A percentile compares a stretch with the other conserved stretches of the same genome.
These are phyloP conservation scores for Plantago major DNA, from an alignment of 257 asterid genomes.

Conservation along the genomic window DNA sequence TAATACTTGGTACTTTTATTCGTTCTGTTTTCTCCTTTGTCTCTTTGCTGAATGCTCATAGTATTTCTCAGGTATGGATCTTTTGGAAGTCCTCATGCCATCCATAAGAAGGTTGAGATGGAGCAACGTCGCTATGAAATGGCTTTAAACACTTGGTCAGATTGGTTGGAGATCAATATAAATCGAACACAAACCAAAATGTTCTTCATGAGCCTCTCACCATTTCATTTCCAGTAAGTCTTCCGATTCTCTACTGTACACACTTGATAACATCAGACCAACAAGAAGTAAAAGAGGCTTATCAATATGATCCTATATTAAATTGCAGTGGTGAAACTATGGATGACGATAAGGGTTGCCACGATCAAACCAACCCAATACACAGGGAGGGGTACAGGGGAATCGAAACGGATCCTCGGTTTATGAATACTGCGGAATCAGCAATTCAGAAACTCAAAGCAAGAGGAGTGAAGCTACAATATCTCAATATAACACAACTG, in stretches of 20 bases:
- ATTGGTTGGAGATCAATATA: conserved; percentile 52
- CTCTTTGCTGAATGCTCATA: neutral
- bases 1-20: neutral
- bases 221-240: conserved; percentile 39
- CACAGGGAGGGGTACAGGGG: conserved; percentile 32
- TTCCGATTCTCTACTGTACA: neutral
- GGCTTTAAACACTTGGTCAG: conserved; percentile 56
- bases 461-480: conserved; percentile 38
- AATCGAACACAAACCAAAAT: conserved; percentile 43
- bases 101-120: conserved; percentile 34
- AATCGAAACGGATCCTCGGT: conserved; percentile 27
- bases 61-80: conserved; percentile 48
- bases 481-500: conserved; percentile 57
- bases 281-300: neutral
- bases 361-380: conserved; percentile 40
- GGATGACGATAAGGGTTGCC: conserved; percentile 36
- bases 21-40: neutral
- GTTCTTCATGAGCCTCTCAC: conserved; percentile 59
- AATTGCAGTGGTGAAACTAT: conserved; percentile 37
- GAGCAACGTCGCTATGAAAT: conserved; percentile 41
- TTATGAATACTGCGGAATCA: conserved; percentile 44
- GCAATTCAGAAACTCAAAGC: conserved; percentile 29
- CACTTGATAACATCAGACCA: too few relatives aligned
- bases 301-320: neutral
- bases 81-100: conserved; percentile 36